Evolutionary conservation across 1,139 yeast genomes (phyloP), one percentile per base, ranked within the genome.

Genomic region (Hemisphaericaspora subhashii): DNA sequence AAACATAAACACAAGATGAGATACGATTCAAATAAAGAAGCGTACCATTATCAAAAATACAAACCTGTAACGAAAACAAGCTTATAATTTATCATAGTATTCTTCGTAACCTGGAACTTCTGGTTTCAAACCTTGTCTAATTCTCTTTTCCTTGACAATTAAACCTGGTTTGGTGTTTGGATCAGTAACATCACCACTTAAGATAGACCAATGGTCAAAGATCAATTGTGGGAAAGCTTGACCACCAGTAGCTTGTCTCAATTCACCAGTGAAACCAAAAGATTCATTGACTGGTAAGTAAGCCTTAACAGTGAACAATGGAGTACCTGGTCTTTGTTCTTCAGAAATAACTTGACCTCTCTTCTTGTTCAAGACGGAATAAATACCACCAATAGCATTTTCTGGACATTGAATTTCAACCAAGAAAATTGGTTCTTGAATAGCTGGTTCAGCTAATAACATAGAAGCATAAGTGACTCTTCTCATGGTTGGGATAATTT

Each of bases 191-290:
- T 88, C 94, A 75, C 97, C 96, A 58, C 69, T 65, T 80, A 92
- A 78, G 63, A 86, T 73, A 56, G 88, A 80, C 98, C 98, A 92
- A 75, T 92, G 98, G 74, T 90, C 98, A 77, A 92, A 92, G 74
- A 92, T 92, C 95, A 92, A 83, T 81, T 90, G 98, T 79, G 98
- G 98, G 98, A 92, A 92, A 73, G 98, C 98, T 83, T 92, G 98
- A 77, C 98, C 98, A 86, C 97, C 97, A 66, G 98, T 92, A 67
- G 98, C 96, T 80, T 90, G 97, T 84, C 98, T 89, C 71, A 92
- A 86, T 68, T 89, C 96, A 79, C 95, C 92, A 64, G 96, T 86
- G 96, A 92, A 92, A 86, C 98, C 98, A 84, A 92, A 92, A 48
- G 98, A 92, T 83, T 92, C 98, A 79, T 92, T 92, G 65, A 92